These are phyloP conservation scores for Xylariomycetidae sp. DNA, from an alignment of 2,329 filamentous ascomycete genomes.

Conservation along the genomic window DNA sequence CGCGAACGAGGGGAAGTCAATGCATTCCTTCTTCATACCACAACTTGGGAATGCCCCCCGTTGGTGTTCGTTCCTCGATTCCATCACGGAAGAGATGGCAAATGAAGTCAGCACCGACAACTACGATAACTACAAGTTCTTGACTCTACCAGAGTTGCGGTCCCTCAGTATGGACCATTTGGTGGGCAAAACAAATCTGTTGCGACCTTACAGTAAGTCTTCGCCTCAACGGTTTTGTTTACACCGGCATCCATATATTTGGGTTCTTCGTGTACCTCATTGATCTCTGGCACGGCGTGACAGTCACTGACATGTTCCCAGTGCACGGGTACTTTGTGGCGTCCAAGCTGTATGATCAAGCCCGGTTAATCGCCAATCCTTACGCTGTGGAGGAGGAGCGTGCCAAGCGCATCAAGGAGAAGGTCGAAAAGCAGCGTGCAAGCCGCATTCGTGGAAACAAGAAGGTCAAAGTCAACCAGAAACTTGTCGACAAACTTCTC, in stretches of 20 bases:
- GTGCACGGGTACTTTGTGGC: constrained; percentile 98
- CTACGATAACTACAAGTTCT: constrained; percentile 99
- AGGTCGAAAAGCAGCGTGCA: constrained; percentile 95
- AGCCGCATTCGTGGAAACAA: constrained; percentile 90
- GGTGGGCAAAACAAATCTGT: constrained; percentile 79
- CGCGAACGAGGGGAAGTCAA: constrained; percentile 87
- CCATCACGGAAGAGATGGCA: constrained; percentile 97
- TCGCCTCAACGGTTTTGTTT: no score
- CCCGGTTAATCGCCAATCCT: constrained; percentile 84
- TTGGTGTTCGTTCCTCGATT: constrained; percentile 97
- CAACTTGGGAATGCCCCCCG: constrained; percentile 87
- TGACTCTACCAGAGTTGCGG: constrained; percentile 80
- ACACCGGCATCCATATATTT: no score
- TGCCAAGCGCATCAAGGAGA: constrained; percentile 84
- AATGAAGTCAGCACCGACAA: constrained; percentile 73
- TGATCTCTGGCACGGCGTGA: no score
- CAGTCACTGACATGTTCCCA: background rate
- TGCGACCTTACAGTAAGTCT: constrained; percentile 69
- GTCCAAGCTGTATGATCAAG: constrained; percentile 92
- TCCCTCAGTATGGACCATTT: constrained; percentile 82
- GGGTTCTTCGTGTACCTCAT: no score
- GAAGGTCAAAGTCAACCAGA: constrained; percentile 96
- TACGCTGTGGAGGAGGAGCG: constrained; percentile 91
- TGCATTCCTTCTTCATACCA: constrained; percentile 92
- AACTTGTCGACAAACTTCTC: constrained; percentile 67